Evolutionary conservation across 805 yeast species (phyloP), one percentile per base, ranked within the genome.

Genomic region (Candida hispaniensis): DNA sequence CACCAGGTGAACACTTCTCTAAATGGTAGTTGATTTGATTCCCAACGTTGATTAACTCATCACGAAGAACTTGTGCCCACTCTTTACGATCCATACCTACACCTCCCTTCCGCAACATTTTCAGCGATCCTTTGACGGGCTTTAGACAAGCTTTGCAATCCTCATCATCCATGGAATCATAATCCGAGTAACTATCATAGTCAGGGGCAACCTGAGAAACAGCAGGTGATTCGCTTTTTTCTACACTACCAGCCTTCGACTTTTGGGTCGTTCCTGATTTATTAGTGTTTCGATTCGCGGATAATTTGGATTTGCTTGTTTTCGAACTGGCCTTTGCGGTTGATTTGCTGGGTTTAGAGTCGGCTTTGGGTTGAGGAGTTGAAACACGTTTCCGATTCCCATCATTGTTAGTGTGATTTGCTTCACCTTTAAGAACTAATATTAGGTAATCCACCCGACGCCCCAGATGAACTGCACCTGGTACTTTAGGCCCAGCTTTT

Each of bases 401-500:
- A 6, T 40, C 40, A 4, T 21, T 27, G 24, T 18, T 18, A 19
- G 39, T 26, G 9, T 32, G 36, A 4, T 23, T 28, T n/a, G 36
- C 36, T 15, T 68, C 76, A 12, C 75, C 94, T 42, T 67, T 67
- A 46, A 88, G 58, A 7, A 82, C 74, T 2, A 71, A 58, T 16
- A 88, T 67, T 48, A 91, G 64, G 49, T 86, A 88, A 53, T 93
- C 98, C 1, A 82, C 75, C 52, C 99, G 73, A 57, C 99, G 73
- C 7, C 81, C 82, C 33, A 91, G 63, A 58, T 91, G 99, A 11
- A 91, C 91, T 3, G 95, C 69, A 6, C 93, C 91, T 1, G 98
- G 97, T 4, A 79, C 79, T 49, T 74, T 79, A 44, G 82, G 79
- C 18, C 63, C 47, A 13, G 58, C 46, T 33, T 64, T 54, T 28